Base-by-base conservation (phyloP, 495 filamentous ascomycete genomes). In the Tetracladium setigerum region DNA sequence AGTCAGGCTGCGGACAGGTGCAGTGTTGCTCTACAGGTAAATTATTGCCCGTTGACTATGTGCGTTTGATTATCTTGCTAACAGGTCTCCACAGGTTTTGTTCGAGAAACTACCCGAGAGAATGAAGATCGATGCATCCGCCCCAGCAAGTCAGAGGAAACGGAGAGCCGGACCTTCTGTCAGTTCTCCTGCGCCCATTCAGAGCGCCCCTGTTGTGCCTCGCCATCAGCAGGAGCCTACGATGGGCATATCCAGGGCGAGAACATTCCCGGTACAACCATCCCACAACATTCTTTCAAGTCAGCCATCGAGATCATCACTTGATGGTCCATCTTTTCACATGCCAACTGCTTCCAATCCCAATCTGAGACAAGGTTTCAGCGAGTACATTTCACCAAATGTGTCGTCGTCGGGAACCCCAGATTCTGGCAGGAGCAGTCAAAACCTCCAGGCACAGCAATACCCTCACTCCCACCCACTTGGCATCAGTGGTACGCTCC, bases 1-100 rank as follows among this genome's bases (percentile, higher is more conserved):
- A 96, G 90, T 53, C 68, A 92, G 68, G 89, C 91, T 22, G 91
- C 92, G 8, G 87, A 95, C 56, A 70, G 89, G 19, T 92, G 91
- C 53, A 85, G 86, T 0, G 73, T 69, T 47, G 82, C 82, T 31
- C 74, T 98, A 36, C 76, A 72, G 48, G 87, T 90, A 74, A 59
- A 57, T 47, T 24, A 18, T 41, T 6, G 15, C 12, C 49, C 34
- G 30, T 52, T 8, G 12, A 40, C 22, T 34, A 9, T 22, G 30
- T 30, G 15, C 47, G 27, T 32, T 13, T 58, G 43, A 54, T 40
- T 16, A 30, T 50, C 9, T 32, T 55, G 38, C 51, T 70, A 30
- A 70, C 47, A 10, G 44, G 14, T 18, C 9, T 46, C 87, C 83
- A 69, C 70, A 47, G 57, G 41, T 16, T 12, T 69, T 95, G 4